Percentiles rank a stretch among this genome's conserved stretches.
Conservation (phyloP, 345 rosid genomes). For the Sisymbrium irio region DNA sequence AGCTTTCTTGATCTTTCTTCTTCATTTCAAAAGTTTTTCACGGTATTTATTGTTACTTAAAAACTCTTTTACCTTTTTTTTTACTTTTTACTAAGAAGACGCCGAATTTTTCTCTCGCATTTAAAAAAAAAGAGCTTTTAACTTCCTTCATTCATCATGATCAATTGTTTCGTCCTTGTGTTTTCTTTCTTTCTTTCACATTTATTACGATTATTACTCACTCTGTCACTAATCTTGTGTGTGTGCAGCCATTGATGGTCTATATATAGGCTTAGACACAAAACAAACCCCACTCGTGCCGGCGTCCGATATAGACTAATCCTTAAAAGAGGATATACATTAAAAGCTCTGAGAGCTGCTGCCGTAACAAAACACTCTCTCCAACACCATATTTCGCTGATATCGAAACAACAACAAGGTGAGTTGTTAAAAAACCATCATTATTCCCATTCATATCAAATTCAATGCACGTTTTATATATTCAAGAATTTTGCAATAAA, state of each 20-base stretch:
- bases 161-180: not conserved
- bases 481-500: not conserved
- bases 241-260: slow-evolving; percentile 32
- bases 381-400: not conserved
- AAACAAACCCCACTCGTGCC: slow-evolving; percentile 34
- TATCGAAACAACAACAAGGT: slow-evolving; percentile 27
- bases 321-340: not conserved
- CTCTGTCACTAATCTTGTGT: slow-evolving; percentile 12
- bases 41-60: too few relatives aligned
- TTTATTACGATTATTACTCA: slow-evolving; percentile 9
- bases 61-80: too few relatives aligned
- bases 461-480: not conserved
- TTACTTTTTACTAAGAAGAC: not conserved
- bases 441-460: not conserved
- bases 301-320: slow-evolving; percentile 19
- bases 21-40: too few relatives aligned
- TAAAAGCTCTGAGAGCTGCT: not conserved
- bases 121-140: too few relatives aligned
- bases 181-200: not conserved
- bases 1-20: too few relatives aligned
- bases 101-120: slow-evolving; percentile 3
- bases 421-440: not conserved
- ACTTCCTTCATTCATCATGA: slow-evolving; percentile 10
- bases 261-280: slow-evolving; percentile 30
- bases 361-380: too few relatives aligned